Evolutionary conservation across 306 rosid species (phyloP).

Genomic region (Amphicarpaea edgeworthii): DNA sequence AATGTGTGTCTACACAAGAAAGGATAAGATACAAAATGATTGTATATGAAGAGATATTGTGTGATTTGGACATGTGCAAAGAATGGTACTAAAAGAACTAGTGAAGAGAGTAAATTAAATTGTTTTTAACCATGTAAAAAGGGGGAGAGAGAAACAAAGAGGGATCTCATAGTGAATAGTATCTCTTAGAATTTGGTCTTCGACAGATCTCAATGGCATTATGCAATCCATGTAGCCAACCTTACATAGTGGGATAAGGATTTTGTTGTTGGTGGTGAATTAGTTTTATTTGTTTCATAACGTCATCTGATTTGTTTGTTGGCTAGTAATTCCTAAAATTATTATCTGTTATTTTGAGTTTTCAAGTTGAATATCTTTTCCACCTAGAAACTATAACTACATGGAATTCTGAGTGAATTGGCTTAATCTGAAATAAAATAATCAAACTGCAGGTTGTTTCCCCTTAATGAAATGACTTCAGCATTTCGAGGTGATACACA

Average conservation of each 20-base stretch:
- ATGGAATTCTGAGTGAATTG: constrained; percentile 10
- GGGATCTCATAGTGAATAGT: not conserved
- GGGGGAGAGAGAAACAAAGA: not conserved
- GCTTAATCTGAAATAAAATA: constrained; percentile 40
- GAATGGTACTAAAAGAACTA: not conserved
- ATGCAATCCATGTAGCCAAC: not conserved
- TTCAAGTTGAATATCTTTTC: constrained; percentile 27
- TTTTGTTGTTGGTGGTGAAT: not conserved
- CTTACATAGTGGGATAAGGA: not conserved
- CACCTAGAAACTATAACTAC: constrained; percentile 1
- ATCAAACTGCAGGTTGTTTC: constrained; percentile 71
- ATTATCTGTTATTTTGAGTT: not conserved
- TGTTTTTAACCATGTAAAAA: not conserved
- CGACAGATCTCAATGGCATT: not conserved
- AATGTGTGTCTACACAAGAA: not conserved
- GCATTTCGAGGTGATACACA: constrained; percentile 50
- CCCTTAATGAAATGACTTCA: constrained; percentile 60
- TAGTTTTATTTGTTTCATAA: constrained; percentile 26
- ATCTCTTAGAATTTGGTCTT: not conserved
- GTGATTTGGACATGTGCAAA: not conserved
- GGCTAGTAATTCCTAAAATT: constrained; percentile 19
- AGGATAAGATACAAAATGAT: not conserved
- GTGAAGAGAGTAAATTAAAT: not conserved
- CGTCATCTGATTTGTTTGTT: constrained; percentile 31
- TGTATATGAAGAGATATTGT: not conserved